Conservation (phyloP, 345 rosid genomes). For the Ailanthus altissimus region DNA sequence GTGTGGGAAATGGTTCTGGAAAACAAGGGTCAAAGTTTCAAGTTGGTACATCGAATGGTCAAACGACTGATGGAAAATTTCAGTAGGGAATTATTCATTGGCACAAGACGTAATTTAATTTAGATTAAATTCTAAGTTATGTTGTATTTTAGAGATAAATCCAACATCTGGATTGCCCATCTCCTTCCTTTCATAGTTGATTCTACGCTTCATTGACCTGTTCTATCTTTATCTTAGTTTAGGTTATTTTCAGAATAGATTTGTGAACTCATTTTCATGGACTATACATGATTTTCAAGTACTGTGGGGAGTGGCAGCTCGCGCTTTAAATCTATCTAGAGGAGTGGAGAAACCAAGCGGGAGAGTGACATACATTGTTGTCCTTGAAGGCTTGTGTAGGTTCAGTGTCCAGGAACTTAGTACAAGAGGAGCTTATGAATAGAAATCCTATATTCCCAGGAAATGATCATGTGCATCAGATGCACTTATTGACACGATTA, state of each 20-base stretch:
- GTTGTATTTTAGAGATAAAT: constrained; percentile 6
- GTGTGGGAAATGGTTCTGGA: constrained; percentile 65
- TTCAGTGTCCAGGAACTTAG: constrained; percentile 93
- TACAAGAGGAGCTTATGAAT: constrained; percentile 84
- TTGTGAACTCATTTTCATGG: constrained; percentile 16
- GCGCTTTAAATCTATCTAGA: constrained; percentile 93
- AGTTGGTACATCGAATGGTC: constrained; percentile 63
- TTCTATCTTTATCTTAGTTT: background rate
- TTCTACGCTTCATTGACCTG: background rate
- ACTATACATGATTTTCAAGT: constrained; percentile 16
- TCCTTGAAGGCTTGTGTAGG: constrained; percentile 96
- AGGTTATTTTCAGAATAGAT: background rate
- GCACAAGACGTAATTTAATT: constrained; percentile 68
- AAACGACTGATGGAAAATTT: constrained; percentile 73
- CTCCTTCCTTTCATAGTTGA: background rate
- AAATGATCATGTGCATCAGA: no score
- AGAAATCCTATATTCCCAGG: no score
- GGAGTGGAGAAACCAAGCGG: constrained; percentile 99
- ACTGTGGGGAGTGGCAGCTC: constrained; percentile 94
- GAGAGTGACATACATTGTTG: constrained; percentile 94
- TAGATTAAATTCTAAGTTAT: background rate
- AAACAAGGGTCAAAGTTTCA: constrained; percentile 61
- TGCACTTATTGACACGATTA: no score
- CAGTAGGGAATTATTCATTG: constrained; percentile 81
- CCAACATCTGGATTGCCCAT: background rate